These are phyloP conservation scores for Hansenula sp. DNA, from an alignment of 1,139 yeast genomes.

Conservation along the genomic window DNA sequence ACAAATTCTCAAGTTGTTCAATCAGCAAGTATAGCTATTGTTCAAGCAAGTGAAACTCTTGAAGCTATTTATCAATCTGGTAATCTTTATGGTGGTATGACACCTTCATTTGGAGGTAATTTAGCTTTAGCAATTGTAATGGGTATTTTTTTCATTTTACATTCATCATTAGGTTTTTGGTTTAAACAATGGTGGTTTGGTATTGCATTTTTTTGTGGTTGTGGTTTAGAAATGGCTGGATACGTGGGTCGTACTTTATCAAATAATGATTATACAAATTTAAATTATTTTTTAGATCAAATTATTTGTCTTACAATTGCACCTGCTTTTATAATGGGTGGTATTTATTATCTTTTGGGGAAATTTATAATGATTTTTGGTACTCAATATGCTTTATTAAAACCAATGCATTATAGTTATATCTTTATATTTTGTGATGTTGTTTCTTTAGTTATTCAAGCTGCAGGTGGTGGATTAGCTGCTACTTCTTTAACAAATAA, in stretches of 20 bases:
- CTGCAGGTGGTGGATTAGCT: constrained; percentile 77
- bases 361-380: constrained; percentile 73
- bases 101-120: constrained; percentile 43
- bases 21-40: constrained; percentile 31
- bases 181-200: constrained; percentile 76
- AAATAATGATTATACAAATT: constrained; percentile 30
- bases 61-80: constrained; percentile 12
- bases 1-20: constrained; percentile 28
- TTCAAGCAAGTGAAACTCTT: constrained; percentile 30
- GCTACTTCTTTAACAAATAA: constrained; percentile 37
- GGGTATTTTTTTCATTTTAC: constrained; percentile 37
- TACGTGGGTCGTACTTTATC: constrained; percentile 59
- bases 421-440: constrained; percentile 66
- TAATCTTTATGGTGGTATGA: constrained; percentile 33
- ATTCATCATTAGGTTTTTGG: constrained; percentile 35
- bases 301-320: constrained; percentile 70
- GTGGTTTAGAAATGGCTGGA: constrained; percentile 64
- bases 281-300: constrained; percentile 55
- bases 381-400: constrained; percentile 50
- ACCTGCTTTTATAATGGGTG: constrained; percentile 90
- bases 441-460: constrained; percentile 69
- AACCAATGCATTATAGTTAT: constrained; percentile 74
- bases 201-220: constrained; percentile 55
- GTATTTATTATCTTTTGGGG: constrained; percentile 73
- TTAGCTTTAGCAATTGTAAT: constrained; percentile 45